Base-by-base conservation (phyloP, 2,329 filamentous ascomycete species). In the Penicillium sp. region DNA sequence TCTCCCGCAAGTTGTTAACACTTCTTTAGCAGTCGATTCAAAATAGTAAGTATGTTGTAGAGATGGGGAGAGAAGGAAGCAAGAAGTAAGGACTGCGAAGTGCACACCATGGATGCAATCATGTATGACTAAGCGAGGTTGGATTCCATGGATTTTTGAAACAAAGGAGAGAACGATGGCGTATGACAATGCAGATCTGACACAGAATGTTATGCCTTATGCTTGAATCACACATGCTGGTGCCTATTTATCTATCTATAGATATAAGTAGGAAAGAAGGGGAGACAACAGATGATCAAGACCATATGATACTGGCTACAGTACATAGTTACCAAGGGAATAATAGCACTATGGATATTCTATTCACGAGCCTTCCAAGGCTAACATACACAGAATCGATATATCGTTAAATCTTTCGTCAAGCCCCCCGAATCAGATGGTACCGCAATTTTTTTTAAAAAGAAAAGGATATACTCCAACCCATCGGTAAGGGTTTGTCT, bases 361-460 rank as follows among this genome's bases (percentile, higher is more conserved):
- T 54, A 57, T 54, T 48, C 35, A 51, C 43, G 9, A 38, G 54
- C 47, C 33, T 19, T 53, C 23, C 15, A 49, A 33, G 27, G 45
- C 38, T 25, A 42, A 50, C 38, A 56, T 37, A 49, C 47, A 42
- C 47, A 42, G 27, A 47, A 46, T 50, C 29, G 51, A 54, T 47
- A 37, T 43, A 46, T 46, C 50, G 40, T 50, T 41, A 50, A 27
- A 43, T 43, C 46, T 37, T 47, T 37, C 29, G 45, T 48, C 46
- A 37, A 37, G 12, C 21, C 31, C 40, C 25, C 48, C 31, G 7
- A 37, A 19, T 42, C 21, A 53, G 9, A 43, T 47, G 15, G 31
- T 25, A 54, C 15, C 19, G 15, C 9, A 41, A 54, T 4, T 10
- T 13, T n/a, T n/a, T n/a, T n/a, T n/a, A n/a, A n/a, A 41, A 17